A percentile compares a stretch with the other conserved stretches of the same genome.
These are phyloP conservation scores for Bipolaris gigantea DNA, from an alignment of 2,329 filamentous ascomycete genomes.

Conservation along the genomic window DNA sequence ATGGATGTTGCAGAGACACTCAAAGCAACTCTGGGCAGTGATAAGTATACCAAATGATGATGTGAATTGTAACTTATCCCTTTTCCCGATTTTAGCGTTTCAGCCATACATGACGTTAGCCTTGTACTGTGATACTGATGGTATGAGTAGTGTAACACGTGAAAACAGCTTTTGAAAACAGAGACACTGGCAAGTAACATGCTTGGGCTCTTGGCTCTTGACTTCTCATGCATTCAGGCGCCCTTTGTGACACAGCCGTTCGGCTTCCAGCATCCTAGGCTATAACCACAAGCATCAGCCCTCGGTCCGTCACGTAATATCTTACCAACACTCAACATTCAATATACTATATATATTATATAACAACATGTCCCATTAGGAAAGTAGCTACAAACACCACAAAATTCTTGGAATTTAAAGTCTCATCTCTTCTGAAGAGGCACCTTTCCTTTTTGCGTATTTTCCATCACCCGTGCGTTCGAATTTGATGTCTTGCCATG, in stretches of 20 bases:
- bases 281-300: background rate
- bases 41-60: conserved; percentile 3
- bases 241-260: background rate
- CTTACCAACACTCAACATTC: background rate
- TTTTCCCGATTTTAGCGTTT: background rate
- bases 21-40: background rate
- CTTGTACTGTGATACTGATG: background rate
- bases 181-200: no score
- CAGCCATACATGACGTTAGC: background rate
- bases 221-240: background rate
- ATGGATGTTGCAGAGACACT: background rate
- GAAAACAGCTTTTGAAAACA: background rate
- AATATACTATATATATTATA: background rate
- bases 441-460: background rate
- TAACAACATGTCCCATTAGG: background rate
- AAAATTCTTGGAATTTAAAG: background rate
- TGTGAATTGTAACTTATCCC: background rate
- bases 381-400: background rate
- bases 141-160: background rate
- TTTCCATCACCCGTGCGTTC: background rate
- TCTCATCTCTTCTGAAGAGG: background rate
- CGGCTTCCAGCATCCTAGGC: background rate
- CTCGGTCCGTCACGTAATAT: no score
- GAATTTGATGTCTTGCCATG: background rate
- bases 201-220: background rate